Evolutionary conservation across 495 filamentous ascomycete genomes (phyloP), one percentile per base, ranked within the genome.

Genomic region (Penicillium paxilli): DNA sequence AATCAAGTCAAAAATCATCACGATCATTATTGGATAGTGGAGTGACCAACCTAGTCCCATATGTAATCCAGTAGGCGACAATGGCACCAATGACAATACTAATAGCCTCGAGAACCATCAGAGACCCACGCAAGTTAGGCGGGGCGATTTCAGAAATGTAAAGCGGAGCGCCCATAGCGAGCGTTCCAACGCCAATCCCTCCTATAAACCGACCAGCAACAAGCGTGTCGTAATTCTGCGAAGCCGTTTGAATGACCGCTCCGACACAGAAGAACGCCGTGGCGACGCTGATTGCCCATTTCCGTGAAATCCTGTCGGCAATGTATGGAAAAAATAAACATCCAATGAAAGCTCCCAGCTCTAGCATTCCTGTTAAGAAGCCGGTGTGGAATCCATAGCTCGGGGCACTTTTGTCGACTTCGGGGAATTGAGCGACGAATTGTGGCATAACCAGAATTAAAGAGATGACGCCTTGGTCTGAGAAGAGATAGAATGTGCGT

Each of bases 141-240:
- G 55, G 55, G 0, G 55, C 33, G 0, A 57, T 57, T 33, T 57
- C 54, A 20, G 47, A 51, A 12, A 57, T 57, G 37, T 57, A 57
- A 24, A 57, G 79, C 0, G 88, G 89, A 12, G 89, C 87, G 47
- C 86, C 76, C 24, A 87, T 78, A 2, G 87, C 88, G 20, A 81
- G 76, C 58, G 90, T 90, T 52, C 89, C 89, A 49, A 92, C 82
- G 54, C 83, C 86, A 30, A 90, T 58, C 35, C 88, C 89, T 49
- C 81, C 79, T 19, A 91, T 77, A 42, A 87, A 78, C 55, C 89
- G 82, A 12, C 87, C 89, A 25, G 76, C 77, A 10, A 87, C 80
- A 17, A 92, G 77, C 73, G 87, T 82, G 1, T 69, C 71, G 54
- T 78, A 82, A 45, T 76, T 67, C 19, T 74, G 58, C 5, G 83